phyloP scores from a whole-genome alignment of 331 rosid genomes.

The Telfairia occidentalis region DNA sequence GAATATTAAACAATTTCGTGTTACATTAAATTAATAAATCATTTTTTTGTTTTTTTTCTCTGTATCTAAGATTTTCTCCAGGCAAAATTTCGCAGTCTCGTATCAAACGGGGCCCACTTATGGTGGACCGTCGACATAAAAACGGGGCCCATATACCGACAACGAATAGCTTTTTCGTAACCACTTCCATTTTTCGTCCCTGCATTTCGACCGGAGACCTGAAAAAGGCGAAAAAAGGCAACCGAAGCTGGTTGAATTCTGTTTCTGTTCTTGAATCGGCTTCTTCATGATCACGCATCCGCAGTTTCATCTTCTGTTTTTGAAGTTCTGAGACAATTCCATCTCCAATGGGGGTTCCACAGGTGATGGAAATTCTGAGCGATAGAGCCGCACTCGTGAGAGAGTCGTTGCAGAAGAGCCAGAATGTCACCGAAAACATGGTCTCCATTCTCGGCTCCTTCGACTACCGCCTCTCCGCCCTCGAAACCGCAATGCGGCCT shows the following conservation, averaged over 20 bases:
- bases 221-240: background rate
- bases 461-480: conserved; percentile 90
- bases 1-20: too few relatives aligned
- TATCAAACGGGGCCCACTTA: background rate
- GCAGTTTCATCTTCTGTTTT: background rate
- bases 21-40: too few relatives aligned
- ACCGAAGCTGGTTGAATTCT: background rate
- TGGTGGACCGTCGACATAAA: background rate
- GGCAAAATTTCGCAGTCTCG: background rate
- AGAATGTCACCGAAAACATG: conserved; percentile 71
- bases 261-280: background rate
- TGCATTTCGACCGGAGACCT: conserved; percentile 4
- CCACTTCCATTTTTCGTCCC: background rate
- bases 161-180: background rate
- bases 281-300: background rate
- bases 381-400: conserved; percentile 47
- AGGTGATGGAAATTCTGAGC: conserved; percentile 48
- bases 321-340: background rate
- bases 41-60: too few relatives aligned
- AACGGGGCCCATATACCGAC: background rate
- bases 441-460: conserved; percentile 91
- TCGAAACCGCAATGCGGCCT: conserved; percentile 95
- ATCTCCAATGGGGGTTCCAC: conserved; percentile 36
- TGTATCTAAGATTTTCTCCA: background rate
- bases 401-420: conserved; percentile 74